A percentile compares a stretch with the other conserved stretches of the same genome.
These are phyloP conservation scores for Sarocladium oryzae DNA, from an alignment of 2,329 filamentous ascomycete genomes.

Conservation along the genomic window DNA sequence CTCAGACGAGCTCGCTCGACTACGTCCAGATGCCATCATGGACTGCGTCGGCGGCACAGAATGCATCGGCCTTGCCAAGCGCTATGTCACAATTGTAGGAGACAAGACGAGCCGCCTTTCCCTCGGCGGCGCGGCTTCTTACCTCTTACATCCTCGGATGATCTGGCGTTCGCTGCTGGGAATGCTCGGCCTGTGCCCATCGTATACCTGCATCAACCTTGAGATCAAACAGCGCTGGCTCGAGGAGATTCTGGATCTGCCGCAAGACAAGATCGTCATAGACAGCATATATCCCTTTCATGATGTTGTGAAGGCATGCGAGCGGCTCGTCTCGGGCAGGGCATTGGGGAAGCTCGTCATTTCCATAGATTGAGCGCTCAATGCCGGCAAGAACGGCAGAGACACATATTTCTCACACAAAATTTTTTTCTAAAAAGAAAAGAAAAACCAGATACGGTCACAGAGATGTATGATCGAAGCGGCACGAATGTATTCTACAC, in stretches of 20 bases:
- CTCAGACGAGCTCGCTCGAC: neutral
- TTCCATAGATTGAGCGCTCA: neutral
- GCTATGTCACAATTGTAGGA: slow-evolving; percentile 10
- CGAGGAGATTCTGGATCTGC: slow-evolving; percentile 1
- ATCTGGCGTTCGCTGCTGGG: slow-evolving; percentile 4
- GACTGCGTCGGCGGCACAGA: slow-evolving; percentile 10
- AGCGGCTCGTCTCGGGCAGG: slow-evolving; percentile 6
- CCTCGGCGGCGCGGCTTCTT: slow-evolving; percentile 6
- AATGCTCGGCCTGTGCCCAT: slow-evolving; percentile 3
- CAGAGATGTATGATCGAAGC: too few species aligned
- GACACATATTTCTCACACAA: too few species aligned
- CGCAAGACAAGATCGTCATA: slow-evolving; percentile 9
- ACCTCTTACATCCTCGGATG: slow-evolving; percentile 8
- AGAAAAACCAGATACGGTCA: too few species aligned
- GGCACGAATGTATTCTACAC: too few species aligned
- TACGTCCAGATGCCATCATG: slow-evolving; percentile 9
- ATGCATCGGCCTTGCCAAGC: slow-evolving; percentile 6
- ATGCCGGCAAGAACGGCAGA: too few species aligned
- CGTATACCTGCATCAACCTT: slow-evolving; percentile 9
- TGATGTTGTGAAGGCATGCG: slow-evolving; percentile 6
- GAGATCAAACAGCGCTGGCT: neutral
- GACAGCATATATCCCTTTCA: slow-evolving; percentile 7
- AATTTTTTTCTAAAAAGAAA: too few species aligned
- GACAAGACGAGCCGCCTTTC: slow-evolving; percentile 8
- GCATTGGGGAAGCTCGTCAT: slow-evolving; percentile 6